Percentiles rank a stretch among this genome's conserved stretches.
These are phyloP conservation scores for Pleurotus tuber-regium DNA, from an alignment of 768 basidiomycete genomes.

Conservation along the genomic window DNA sequence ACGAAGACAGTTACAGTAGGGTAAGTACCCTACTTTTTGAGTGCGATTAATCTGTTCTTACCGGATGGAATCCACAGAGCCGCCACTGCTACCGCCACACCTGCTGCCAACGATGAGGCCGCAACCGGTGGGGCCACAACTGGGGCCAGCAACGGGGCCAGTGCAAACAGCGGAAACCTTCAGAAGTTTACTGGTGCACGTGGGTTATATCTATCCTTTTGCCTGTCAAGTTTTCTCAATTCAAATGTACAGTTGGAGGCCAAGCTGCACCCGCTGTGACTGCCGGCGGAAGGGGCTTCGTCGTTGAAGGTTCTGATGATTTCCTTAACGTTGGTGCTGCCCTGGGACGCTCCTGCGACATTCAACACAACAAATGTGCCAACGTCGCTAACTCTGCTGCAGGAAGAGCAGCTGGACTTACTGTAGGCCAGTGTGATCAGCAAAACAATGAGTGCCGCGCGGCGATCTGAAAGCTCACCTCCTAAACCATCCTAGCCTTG, in stretches of 20 bases:
- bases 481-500: too few species aligned
- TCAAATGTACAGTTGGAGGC: conserved; percentile 36
- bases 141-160: conserved; percentile 15
- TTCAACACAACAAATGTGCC: conserved; percentile 56
- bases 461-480: conserved; percentile 14
- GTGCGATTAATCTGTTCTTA: background rate
- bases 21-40: background rate
- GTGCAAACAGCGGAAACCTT: conserved; percentile 32
- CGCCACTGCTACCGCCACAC: conserved; percentile 6
- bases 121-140: background rate
- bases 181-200: conserved; percentile 52
- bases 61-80: too few species aligned
- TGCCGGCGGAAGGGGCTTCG: conserved; percentile 46
- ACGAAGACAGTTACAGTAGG: conserved; percentile 3
- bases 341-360: conserved; percentile 55
- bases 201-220: conserved; percentile 22
- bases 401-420: conserved; percentile 32
- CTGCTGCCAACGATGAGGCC: background rate
- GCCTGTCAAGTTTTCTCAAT: background rate
- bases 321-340: conserved; percentile 50
- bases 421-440: conserved; percentile 36
- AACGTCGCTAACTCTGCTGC: conserved; percentile 46
- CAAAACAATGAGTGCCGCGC: conserved; percentile 33
- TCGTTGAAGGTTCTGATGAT: conserved; percentile 38
- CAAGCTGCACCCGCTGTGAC: conserved; percentile 40